phyloP scores from a whole-genome alignment of 768 basidiomycete species.

The Mycena galericulata region DNA sequence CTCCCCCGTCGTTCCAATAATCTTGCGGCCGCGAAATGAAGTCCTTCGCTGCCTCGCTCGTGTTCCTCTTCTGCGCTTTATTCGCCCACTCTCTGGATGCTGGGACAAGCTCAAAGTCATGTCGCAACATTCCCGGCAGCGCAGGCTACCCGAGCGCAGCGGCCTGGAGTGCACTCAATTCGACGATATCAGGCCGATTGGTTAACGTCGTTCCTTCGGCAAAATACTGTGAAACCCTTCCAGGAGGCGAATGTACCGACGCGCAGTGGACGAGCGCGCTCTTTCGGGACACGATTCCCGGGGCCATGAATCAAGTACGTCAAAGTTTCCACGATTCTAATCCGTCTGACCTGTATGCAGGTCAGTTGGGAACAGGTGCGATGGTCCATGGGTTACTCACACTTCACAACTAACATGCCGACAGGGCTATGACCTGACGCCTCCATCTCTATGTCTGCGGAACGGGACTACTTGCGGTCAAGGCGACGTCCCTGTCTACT shows the following conservation, averaged over 20 bases:
- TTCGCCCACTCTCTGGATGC: not conserved
- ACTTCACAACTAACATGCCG: not conserved
- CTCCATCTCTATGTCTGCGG: not conserved
- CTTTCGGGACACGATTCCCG: not conserved
- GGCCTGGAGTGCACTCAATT: not conserved
- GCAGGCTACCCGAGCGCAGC: not conserved
- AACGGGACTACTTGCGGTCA: not conserved
- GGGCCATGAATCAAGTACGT: not conserved
- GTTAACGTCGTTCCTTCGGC: not conserved
- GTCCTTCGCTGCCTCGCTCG: not conserved
- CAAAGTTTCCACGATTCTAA: not conserved
- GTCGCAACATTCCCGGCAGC: not conserved
- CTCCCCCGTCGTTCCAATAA: no score
- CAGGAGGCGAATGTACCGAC: no score
- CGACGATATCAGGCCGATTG: not conserved
- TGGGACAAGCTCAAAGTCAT: not conserved
- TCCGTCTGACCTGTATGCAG: not conserved
- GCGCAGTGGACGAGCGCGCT: not conserved
- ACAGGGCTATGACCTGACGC: not conserved
- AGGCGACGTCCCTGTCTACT: not conserved
- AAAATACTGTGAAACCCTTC: not conserved
- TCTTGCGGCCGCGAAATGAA: no score
- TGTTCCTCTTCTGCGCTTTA: not conserved
- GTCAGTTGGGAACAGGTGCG: not conserved
- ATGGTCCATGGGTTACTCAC: not conserved